phyloP scores from a whole-genome alignment of 495 filamentous ascomycete species.

The Penicillium silybi region DNA sequence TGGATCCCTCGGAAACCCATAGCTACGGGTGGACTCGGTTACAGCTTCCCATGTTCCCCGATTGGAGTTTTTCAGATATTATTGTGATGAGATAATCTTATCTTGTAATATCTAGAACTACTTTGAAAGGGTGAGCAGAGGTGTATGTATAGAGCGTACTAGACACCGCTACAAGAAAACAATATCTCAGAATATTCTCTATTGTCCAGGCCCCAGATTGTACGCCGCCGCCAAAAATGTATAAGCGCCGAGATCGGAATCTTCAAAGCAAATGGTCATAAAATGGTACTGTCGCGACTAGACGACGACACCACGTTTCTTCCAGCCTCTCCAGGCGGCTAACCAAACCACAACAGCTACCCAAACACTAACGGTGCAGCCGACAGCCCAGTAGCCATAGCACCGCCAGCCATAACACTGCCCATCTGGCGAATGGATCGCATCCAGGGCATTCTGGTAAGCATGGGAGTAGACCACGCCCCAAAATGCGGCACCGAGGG shows the following conservation, averaged over 20 bases:
- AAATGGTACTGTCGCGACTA: conserved; percentile 27
- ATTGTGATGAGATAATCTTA: no score
- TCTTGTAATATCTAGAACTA: no score
- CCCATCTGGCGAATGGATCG: conserved; percentile 26
- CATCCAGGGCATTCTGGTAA: conserved; percentile 63
- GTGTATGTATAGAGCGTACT: no score
- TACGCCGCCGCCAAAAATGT: not conserved
- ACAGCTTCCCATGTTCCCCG: not conserved
- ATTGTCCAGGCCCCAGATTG: not conserved
- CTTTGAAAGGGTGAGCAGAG: no score
- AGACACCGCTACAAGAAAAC: no score
- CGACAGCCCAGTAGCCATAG: conserved; percentile 85
- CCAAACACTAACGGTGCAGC: conserved; percentile 63
- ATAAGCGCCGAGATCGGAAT: not conserved
- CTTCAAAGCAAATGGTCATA: not conserved
- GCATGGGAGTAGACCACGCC: conserved; percentile 75
- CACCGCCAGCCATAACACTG: conserved; percentile 69
- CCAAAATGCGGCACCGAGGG: conserved; percentile 79
- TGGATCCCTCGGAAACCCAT: not conserved
- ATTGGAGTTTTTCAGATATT: not conserved
- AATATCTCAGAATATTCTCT: not conserved
- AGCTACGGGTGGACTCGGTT: not conserved
- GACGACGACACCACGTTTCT: conserved; percentile 71
- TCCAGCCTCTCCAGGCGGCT: conserved; percentile 88
- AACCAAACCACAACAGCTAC: conserved; percentile 68